Base-by-base conservation (phyloP, 78 protist genomes). In the slime mould (Dictyostelium discoideum) region DNA sequence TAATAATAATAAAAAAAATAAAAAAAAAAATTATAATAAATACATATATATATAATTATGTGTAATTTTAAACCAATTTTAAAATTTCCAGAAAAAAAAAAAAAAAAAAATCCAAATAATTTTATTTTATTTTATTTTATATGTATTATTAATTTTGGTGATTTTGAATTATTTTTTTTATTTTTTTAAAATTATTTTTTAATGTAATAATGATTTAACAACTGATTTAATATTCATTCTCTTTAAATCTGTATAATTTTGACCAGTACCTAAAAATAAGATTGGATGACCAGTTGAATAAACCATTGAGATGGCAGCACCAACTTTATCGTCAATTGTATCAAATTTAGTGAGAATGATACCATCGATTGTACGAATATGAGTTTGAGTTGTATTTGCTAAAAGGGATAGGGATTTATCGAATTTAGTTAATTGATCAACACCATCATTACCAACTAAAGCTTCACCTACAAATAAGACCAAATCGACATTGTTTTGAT, bases 401-500 rank as follows among this genome's bases (percentile, higher is more conserved):
- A 90, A 22, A 0, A 90, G 73, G 3, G 95, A 90, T 48, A 97
- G 94, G 46, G 99, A 97, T 88, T 84, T 37, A 97, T 99, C 98
- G 97, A 99, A 99, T 80, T 85, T 85, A 29, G 40, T 37, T 87
- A 99, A 95, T 95, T 99, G 99, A 77, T 99, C 99, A 4, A 99
- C 99, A 24, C 98, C 99, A 83, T 99, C 99, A 82, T 99, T 99
- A 24, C 99, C 99, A 3, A 99, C 99, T 0, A 99, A 97, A 0
- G 99, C 99, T 82, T 99, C 99, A 2, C 99, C 99, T 0, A 99
- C 99, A 32, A 99, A 99, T n/a, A 99, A 87, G 20, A 99, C 99
- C 73, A 98, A 78, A 86, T 99, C 99, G 7, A 99, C 99, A 29
- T 77, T 10, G 86, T 98, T 98, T 69, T 78, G 81, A 18, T 96